Evolutionary conservation across 805 yeast species (phyloP), one percentile per base, ranked within the genome.

Genomic region (Starmerella floris): DNA sequence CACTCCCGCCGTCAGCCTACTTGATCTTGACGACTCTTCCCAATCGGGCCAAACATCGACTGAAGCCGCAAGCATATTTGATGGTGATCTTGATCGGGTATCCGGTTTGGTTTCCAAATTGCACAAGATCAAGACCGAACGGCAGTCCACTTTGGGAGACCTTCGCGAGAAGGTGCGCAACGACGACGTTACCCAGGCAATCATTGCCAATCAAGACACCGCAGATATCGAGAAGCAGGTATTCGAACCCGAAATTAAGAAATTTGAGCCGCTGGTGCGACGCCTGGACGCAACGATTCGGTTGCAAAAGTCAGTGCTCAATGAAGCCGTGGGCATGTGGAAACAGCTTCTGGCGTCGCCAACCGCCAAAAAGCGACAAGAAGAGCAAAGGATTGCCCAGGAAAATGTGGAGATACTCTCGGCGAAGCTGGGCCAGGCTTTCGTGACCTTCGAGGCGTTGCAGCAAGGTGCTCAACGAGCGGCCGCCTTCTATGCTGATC

Each of bases 171-270:
- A 72, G 37, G 76, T 82, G 27, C 91, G 78, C 53, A 26, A 37
- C 16, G 97, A 88, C 61, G 96, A 88, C 56, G 83, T 85, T 39
- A 79, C 94, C 0, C 77, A 79, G 41, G 65, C 78, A 11, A 66
- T 88, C 26, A 72, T 88, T 8, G 64, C 78, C 50, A 79, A 82
- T 56, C 74, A 72, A 46, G 36, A 40, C 20, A 15, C 39, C n/a
- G 70, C 69, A 30, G 63, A 74, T 4, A 67, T 72, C 35, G 85
- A 79, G 44, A 64, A 69, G 9, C 61, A 48, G 4, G 57, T 80
- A 13, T 85, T 87, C 56, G 72, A 75, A 16, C 70, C 72, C 44
- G 95, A 84, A 57, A 63, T 88, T 49, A 72, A 69, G 39, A 88
- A 88, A 60, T 88, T 84, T 59, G 73, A 72, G 30, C 79, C 79